Percentiles rank a stretch among this genome's conserved stretches.
These are phyloP conservation scores for Trametes cinnabarina DNA, from an alignment of 768 basidiomycete species.

Conservation along the genomic window DNA sequence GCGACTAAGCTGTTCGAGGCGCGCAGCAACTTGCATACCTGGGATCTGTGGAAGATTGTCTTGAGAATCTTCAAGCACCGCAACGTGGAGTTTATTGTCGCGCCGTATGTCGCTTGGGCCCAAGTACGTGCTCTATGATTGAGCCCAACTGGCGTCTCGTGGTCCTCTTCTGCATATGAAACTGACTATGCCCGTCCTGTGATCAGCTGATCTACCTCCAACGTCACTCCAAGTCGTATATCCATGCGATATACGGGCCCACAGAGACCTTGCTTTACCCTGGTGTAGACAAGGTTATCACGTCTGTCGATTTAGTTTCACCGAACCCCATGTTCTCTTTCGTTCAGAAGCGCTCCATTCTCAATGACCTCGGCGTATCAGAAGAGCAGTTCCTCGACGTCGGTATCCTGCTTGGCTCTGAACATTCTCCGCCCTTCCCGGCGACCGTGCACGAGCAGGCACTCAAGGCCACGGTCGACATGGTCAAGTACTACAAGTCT, in stretches of 20 bases:
- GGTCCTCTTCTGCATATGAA: background rate
- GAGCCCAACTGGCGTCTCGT: slow-evolving; percentile 5
- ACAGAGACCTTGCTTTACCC: slow-evolving; percentile 90
- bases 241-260: slow-evolving; percentile 90
- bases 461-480: slow-evolving; percentile 83
- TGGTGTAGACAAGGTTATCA: slow-evolving; percentile 85
- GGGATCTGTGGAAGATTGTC: slow-evolving; percentile 94
- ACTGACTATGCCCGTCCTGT: slow-evolving; percentile 5
- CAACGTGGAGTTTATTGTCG: slow-evolving; percentile 93
- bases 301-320: slow-evolving; percentile 74
- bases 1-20: slow-evolving; percentile 84
- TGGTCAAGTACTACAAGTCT: slow-evolving; percentile 91
- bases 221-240: slow-evolving; percentile 89
- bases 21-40: slow-evolving; percentile 65
- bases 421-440: slow-evolving; percentile 77
- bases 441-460: slow-evolving; percentile 79
- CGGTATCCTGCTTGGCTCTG: slow-evolving; percentile 88
- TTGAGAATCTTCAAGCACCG: slow-evolving; percentile 90
- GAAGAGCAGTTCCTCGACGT: slow-evolving; percentile 96
- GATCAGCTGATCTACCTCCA: slow-evolving; percentile 89
- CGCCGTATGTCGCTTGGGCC: slow-evolving; percentile 93
- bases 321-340: slow-evolving; percentile 74
- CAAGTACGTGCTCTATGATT: slow-evolving; percentile 60
- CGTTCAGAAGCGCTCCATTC: slow-evolving; percentile 74
- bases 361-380: slow-evolving; percentile 60